Base-by-base conservation (phyloP, 225 moss, liverwort and hornwort species). In the Sphagnum contortum region DNA sequence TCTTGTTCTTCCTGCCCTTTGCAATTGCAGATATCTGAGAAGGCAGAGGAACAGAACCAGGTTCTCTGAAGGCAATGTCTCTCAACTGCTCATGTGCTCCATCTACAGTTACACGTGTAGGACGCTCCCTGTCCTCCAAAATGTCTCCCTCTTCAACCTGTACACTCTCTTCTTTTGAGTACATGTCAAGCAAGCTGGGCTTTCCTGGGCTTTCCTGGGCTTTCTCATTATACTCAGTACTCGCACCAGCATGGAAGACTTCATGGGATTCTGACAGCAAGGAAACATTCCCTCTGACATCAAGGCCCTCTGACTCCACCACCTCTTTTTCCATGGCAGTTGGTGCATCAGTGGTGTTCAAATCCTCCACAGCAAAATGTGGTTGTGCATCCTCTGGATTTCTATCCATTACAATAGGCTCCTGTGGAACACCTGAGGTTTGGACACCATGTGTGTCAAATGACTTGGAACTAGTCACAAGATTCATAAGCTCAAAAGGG, bases 1-100 rank as follows among this genome's bases (percentile, higher is more conserved):
- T 98, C 74, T 98, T 98, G 73, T 91, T 98, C 72, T 93, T 98
- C 78, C 89, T 86, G 64, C 88, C 90, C 75, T 88, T 93, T 61
- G 81, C 77, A 12, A 84, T 87, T 57, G 82, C 78, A 57, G 92
- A 78, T 6, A 76, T 74, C 60, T 87, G 92, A 45, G 85, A 73
- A 47, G 98, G 83, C 49, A 70, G 63, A 47, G 81, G 71, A 6
- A 48, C 44, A 44, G 77, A 64, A 44, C 83, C 82, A 56, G 76
- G 76, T 56, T 64, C 74, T 62, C 83, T 91, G 48, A 56, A 57
- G 75, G 63, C 73, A 60, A 82, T 71, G 59, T 82, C 98, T 68
- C 79, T 85, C 47, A 77, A 64, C 68, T 86, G 81, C 47, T 98
- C 89, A 62, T 84, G 73, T 10, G 64, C 80, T 59, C 93, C 98